phyloP scores from a whole-genome alignment of 1,284 basidiomycete species.

The Paramarasmius palmivorus region DNA sequence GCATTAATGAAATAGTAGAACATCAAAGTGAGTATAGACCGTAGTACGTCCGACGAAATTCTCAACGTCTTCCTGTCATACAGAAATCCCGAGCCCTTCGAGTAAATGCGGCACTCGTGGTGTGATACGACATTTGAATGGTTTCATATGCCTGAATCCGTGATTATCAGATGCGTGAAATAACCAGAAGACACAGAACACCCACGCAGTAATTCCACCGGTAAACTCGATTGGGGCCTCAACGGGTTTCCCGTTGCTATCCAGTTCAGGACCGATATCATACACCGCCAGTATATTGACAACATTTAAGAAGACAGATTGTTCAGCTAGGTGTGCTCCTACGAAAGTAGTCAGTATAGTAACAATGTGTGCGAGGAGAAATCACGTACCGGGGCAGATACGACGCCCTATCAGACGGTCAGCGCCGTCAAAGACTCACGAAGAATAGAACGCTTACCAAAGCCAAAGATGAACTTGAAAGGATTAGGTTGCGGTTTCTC shows the following conservation, averaged over 20 bases:
- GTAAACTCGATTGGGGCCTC: neutral
- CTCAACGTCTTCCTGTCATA: too few species aligned
- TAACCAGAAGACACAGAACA: conserved; percentile 23
- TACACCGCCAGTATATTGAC: neutral
- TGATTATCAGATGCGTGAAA: conserved; percentile 24
- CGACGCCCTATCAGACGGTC: conserved; percentile 11
- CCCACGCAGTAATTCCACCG: neutral
- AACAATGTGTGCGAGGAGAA: too few species aligned
- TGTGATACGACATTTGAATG: conserved; percentile 23
- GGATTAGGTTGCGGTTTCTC: conserved; percentile 32
- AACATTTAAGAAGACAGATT: neutral
- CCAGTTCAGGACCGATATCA: neutral
- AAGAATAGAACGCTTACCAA: conserved; percentile 27
- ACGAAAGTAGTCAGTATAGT: too few species aligned
- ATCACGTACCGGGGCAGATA: conserved; percentile 36
- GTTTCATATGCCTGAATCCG: conserved; percentile 16
- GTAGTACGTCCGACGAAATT: too few species aligned
- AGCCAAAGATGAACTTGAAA: conserved; percentile 38
- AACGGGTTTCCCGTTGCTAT: neutral
- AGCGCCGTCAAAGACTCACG: too few species aligned
- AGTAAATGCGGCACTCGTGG: conserved; percentile 11
- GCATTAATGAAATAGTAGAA: too few species aligned
- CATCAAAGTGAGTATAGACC: too few species aligned
- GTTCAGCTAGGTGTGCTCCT: conserved; percentile 10
- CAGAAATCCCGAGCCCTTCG: neutral